These are phyloP conservation scores for Vigna angularis DNA, from an alignment of 306 rosid species.

Conservation along the genomic window DNA sequence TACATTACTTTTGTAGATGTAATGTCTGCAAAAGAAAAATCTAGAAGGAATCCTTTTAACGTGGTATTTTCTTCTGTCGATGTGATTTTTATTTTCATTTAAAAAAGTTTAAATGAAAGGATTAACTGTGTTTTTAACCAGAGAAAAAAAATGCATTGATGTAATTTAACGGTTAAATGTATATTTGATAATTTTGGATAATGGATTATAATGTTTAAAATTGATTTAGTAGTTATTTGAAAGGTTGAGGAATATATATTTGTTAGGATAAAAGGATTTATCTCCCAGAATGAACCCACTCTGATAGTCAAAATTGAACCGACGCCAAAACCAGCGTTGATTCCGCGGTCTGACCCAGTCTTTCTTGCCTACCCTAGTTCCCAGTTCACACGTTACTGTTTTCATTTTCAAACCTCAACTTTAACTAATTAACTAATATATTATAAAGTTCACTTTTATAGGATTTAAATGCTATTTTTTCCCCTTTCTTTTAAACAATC, in stretches of 20 bases:
- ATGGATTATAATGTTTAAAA: background rate
- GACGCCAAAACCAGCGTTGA: background rate
- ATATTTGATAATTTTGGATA: background rate
- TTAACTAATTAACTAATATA: background rate
- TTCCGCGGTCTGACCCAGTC: slow-evolving; percentile 15
- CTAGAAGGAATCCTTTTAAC: too few relatives aligned
- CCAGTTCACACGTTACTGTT: background rate
- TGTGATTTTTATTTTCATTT: too few relatives aligned
- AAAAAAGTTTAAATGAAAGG: too few relatives aligned
- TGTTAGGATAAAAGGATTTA: background rate
- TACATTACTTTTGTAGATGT: too few relatives aligned
- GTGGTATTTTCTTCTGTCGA: too few relatives aligned
- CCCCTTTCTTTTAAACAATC: background rate
- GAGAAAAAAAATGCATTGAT: too few relatives aligned
- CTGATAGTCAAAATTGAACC: background rate
- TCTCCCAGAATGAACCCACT: background rate
- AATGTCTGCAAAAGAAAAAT: too few relatives aligned
- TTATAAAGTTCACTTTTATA: background rate
- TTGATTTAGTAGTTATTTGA: too few relatives aligned
- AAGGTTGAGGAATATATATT: too few relatives aligned
- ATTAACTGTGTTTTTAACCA: too few relatives aligned
- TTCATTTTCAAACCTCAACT: background rate
- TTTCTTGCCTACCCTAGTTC: background rate
- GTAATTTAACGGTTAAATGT: too few relatives aligned
- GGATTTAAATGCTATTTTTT: background rate